phyloP scores from a whole-genome alignment of 306 rosid genomes.

The Vigna reflexopilosa region DNA sequence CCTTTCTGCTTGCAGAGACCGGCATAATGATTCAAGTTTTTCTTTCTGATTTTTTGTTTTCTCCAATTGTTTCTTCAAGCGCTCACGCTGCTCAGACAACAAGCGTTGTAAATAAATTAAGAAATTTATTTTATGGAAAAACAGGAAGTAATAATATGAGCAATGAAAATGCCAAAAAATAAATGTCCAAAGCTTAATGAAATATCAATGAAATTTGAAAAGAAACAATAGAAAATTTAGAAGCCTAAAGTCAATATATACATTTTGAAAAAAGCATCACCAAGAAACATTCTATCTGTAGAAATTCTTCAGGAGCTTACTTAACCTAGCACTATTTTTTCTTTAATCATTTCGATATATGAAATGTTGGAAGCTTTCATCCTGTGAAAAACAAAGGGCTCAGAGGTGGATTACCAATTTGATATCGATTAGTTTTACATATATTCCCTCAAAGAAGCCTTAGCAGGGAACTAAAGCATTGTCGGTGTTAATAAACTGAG shows the following conservation, averaged over 20 bases:
- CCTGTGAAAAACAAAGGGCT: not conserved
- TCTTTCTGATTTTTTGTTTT: constrained; percentile 88
- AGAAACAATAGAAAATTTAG: not conserved
- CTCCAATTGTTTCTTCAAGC: constrained; percentile 81
- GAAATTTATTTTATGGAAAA: not conserved
- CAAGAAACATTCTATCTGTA: not conserved
- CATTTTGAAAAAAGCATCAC: not conserved
- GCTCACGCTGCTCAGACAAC: constrained; percentile 71
- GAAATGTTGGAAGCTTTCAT: not conserved
- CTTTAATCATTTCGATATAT: not conserved
- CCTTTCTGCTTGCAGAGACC: constrained; percentile 96
- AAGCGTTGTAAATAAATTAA: not conserved
- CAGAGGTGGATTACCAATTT: not conserved
- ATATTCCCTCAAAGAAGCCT: not conserved
- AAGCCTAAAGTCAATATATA: constrained; percentile 1
- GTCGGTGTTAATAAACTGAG: not conserved
- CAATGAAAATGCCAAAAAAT: not conserved
- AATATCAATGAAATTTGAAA: not conserved
- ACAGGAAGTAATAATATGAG: constrained; percentile 4
- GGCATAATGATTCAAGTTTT: constrained; percentile 84
- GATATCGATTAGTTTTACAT: not conserved
- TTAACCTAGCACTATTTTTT: not conserved
- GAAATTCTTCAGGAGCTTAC: not conserved
- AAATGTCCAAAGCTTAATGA: not conserved
- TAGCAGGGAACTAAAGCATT: not conserved